Evolutionary conservation across 129 eudicot species (phyloP), one percentile per base, ranked within the genome.

Genomic region (sunflower (Helianthus annuus)): DNA sequence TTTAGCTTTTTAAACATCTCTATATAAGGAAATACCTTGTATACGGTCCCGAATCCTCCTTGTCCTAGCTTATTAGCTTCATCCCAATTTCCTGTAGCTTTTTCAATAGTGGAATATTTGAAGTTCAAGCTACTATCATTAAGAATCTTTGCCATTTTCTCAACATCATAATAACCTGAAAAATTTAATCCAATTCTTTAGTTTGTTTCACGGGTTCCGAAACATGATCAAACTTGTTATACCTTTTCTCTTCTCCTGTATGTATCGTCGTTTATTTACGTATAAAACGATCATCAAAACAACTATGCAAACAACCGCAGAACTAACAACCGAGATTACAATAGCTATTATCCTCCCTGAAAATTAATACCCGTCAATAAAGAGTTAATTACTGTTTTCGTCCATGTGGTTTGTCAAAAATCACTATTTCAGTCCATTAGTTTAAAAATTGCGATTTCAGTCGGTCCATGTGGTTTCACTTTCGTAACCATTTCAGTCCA

Each of bases 31-130:
- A 4, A 3, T 51, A 90, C 97, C 97, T 88, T 88, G 58, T 91
- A 91, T 29, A 91, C 95, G 11, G 90, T 88, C 51, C 97, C 97
- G 38, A 85, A 90, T 73, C 95, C 97, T 52, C 97, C 95, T 73
- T 91, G 91, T 54, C 97, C 97, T 32, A 88, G 95, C 80, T 91
- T 91, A 80, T 91, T 88, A 45, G 85, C 85, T 44, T 85, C 91
- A 24, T 84, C 80, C 79, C 89, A 91, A 17, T 83, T 79, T 52
- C 77, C 83, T 0, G 97, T 91, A 13, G 97, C 96, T 68, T 83
- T 88, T 76, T 88, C 91, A 59, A 88, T 75, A 34, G 89, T 81
- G 13, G 91, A 85, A 78, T 85, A 88, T 75, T 88, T 88, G 82
- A 88, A 88, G 76, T 88, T 88, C 77, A 88, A 78, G 82, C 96